These are phyloP conservation scores for Trichoderma citrinoviride DNA, from an alignment of 2,329 filamentous ascomycete genomes.

Conservation along the genomic window DNA sequence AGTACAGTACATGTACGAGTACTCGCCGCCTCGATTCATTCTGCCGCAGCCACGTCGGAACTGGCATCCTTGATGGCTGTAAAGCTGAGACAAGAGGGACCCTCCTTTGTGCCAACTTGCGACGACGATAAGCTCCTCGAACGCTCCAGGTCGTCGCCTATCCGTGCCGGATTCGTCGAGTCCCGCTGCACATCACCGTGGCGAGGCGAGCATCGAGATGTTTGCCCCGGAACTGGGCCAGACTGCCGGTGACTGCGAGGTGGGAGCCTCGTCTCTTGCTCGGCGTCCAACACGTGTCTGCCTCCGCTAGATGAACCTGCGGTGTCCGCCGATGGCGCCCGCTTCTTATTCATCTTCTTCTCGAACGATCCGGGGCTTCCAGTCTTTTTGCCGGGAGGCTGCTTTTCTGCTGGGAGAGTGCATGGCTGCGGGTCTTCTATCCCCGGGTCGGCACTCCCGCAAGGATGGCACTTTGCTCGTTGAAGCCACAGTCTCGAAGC, in stretches of 20 bases:
- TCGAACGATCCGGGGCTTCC: not conserved
- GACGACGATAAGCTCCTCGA: slow-evolving; percentile 1
- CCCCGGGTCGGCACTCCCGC: slow-evolving; percentile 1
- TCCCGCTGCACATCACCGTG: slow-evolving; percentile 14
- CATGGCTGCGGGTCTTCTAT: slow-evolving; percentile 8
- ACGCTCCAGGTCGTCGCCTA: slow-evolving; percentile 10
- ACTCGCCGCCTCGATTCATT: not conserved
- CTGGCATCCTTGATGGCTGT: not conserved
- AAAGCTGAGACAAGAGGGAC: slow-evolving; percentile 13
- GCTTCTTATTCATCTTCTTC: not conserved
- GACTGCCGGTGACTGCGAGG: not conserved
- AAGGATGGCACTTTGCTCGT: not conserved
- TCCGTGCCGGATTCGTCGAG: not conserved
- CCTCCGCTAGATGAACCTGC: not conserved
- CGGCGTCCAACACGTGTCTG: slow-evolving; percentile 8
- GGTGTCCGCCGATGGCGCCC: not conserved
- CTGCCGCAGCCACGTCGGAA: slow-evolving; percentile 2
- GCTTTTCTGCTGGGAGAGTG: slow-evolving; percentile 1
- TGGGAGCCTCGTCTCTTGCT: not conserved
- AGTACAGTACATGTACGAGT: not conserved
- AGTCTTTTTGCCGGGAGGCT: not conserved
- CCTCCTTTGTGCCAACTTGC: slow-evolving; percentile 18
- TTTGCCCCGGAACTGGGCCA: not conserved
- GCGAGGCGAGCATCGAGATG: not conserved
- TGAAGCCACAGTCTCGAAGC: not conserved